Evolutionary conservation across 1,284 basidiomycete species (phyloP).

Genomic region (Dichomitus squalens): DNA sequence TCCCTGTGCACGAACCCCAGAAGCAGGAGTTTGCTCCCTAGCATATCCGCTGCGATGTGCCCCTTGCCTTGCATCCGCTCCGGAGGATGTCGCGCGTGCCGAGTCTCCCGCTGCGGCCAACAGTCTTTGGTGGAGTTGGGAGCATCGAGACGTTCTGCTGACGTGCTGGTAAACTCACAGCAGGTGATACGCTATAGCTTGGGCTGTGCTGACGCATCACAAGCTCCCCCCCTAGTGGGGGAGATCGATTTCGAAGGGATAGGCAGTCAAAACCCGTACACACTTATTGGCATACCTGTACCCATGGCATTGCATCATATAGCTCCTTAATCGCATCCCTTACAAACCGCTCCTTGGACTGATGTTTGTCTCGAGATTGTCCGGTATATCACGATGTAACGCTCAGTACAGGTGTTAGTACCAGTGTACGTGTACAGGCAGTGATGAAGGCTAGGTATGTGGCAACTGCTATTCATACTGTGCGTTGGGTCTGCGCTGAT

Average conservation of each 20-base stretch:
- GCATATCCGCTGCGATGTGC: too few species aligned
- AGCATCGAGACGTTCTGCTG: too few species aligned
- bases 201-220: not conserved
- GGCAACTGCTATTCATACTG: too few species aligned
- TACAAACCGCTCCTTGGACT: not conserved
- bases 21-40: not conserved
- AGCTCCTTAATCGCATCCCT: not conserved
- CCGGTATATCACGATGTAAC: too few species aligned
- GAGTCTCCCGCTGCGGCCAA: not conserved
- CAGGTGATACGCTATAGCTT: not conserved
- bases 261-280: not conserved
- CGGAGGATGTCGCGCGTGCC: not conserved
- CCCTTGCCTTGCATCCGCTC: too few species aligned
- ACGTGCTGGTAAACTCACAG: not conserved
- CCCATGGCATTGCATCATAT: conserved; percentile 7
- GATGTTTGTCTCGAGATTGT: too few species aligned
- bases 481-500: too few species aligned
- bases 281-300: conserved; percentile 2
- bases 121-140: too few species aligned
- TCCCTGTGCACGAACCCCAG: not conserved
- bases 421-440: too few species aligned
- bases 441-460: too few species aligned
- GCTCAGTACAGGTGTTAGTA: too few species aligned
- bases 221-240: not conserved
- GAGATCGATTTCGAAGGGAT: not conserved